Percentiles rank a stretch among this genome's conserved stretches.
These are phyloP conservation scores for Aegilops bicornis DNA, from an alignment of 176 grass and related monocot species.

Conservation along the genomic window DNA sequence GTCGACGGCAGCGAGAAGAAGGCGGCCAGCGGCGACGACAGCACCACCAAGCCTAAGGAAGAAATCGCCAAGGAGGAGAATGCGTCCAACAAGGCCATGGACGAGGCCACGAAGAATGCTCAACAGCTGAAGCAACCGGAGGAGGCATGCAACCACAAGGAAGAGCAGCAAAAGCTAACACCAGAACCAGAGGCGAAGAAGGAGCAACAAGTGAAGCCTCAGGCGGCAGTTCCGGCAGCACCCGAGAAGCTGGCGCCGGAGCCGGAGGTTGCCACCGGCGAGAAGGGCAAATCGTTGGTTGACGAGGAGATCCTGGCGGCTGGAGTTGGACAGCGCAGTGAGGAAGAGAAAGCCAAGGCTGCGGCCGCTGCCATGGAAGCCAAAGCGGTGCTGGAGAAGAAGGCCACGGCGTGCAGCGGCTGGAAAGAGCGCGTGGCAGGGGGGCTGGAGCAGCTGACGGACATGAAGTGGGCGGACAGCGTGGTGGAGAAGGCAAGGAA, in stretches of 20 bases:
- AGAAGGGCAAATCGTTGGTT: not conserved
- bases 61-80: not conserved
- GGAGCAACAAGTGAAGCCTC: not conserved
- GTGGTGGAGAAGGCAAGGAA: conserved; percentile 23
- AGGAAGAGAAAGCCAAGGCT: conserved; percentile 5
- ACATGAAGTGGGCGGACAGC: conserved; percentile 28
- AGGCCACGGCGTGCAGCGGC: not conserved
- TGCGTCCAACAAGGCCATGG: not conserved
- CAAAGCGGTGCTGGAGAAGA: not conserved
- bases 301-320: not conserved
- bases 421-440: conserved; percentile 16
- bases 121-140: not conserved
- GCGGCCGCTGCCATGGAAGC: not conserved
- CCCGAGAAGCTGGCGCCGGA: not conserved
- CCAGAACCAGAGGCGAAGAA: not conserved
- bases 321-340: not conserved
- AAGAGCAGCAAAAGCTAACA: not conserved
- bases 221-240: not conserved
- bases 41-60: not conserved
- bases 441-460: conserved; percentile 10
- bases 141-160: not conserved
- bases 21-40: not conserved
- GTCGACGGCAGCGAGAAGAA: not conserved
- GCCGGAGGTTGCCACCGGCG: not conserved
- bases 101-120: not conserved